Evolutionary conservation across 106 monocot species (phyloP).

Genomic region (Xerophyta viscosa): DNA sequence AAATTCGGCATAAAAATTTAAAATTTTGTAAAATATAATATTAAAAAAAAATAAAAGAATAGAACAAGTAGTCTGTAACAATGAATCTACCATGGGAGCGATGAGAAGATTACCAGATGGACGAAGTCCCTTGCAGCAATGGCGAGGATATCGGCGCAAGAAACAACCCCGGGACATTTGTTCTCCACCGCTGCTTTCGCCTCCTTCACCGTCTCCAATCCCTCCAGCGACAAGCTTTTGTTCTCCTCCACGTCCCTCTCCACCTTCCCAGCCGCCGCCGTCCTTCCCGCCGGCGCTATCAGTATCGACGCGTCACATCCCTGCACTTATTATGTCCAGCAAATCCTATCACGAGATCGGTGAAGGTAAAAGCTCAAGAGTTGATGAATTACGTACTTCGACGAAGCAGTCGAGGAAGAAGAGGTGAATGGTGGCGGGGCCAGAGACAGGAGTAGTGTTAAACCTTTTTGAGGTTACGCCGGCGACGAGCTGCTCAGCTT

Average conservation of each 20-base stretch:
- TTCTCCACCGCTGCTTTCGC: slow-evolving; percentile 61
- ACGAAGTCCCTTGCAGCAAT: slow-evolving; percentile 73
- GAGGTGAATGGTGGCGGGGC: slow-evolving; percentile 82
- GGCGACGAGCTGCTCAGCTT: slow-evolving; percentile 61
- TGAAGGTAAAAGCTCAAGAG: too few species aligned
- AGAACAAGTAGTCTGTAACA: too few species aligned
- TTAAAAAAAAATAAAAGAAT: too few species aligned
- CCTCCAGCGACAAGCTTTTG: slow-evolving; percentile 38
- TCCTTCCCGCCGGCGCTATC: slow-evolving; percentile 23
- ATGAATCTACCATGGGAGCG: too few species aligned
- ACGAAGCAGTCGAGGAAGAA: slow-evolving; percentile 97
- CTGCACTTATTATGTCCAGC: slow-evolving; percentile 12
- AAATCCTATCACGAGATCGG: too few species aligned
- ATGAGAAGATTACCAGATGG: slow-evolving; percentile 35
- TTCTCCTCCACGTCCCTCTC: slow-evolving; percentile 75
- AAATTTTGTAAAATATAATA: too few species aligned
- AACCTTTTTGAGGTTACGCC: slow-evolving; percentile 45
- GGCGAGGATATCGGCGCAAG: slow-evolving; percentile 82
- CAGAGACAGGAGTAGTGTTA: slow-evolving; percentile 41
- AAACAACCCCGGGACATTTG: slow-evolving; percentile 83
- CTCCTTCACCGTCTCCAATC: slow-evolving; percentile 44
- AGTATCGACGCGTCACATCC: slow-evolving; percentile 84
- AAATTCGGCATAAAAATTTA: too few species aligned
- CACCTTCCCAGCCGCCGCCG: slow-evolving; percentile 21
- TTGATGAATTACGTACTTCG: too few species aligned